A percentile compares a stretch with the other conserved stretches of the same genome.
These are phyloP conservation scores for Candida peoriensis DNA, from an alignment of 805 yeast genomes.

Conservation along the genomic window DNA sequence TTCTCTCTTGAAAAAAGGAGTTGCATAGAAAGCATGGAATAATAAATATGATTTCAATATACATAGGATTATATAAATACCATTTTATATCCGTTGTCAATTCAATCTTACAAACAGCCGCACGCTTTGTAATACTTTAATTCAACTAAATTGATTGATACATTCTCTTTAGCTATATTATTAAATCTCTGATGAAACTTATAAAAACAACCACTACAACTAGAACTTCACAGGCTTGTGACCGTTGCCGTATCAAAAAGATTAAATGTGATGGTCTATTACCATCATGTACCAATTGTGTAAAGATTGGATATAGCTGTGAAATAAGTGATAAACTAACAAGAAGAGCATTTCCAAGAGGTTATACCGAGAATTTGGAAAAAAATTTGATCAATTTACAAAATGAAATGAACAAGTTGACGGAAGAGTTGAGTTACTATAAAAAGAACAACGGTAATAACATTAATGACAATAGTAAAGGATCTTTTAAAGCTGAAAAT, in stretches of 20 bases:
- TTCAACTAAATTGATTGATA: too few species aligned
- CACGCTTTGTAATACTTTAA: too few species aligned
- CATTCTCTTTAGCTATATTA: not conserved
- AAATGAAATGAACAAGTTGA: slow-evolving; percentile 41
- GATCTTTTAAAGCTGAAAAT: not conserved
- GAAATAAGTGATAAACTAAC: slow-evolving; percentile 69
- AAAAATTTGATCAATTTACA: slow-evolving; percentile 56
- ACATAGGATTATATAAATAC: too few species aligned
- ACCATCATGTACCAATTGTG: slow-evolving; percentile 65
- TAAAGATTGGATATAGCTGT: slow-evolving; percentile 60
- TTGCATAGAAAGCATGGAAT: too few species aligned
- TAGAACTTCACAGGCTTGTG: slow-evolving; percentile 76
- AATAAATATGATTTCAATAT: too few species aligned
- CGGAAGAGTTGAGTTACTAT: slow-evolving; percentile 28
- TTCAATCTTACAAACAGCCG: too few species aligned
- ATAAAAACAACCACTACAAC: slow-evolving; percentile 26
- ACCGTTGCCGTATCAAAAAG: slow-evolving; percentile 71
- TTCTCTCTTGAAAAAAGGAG: too few species aligned
- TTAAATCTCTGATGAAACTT: slow-evolving; percentile 20
- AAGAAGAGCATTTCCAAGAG: slow-evolving; percentile 74
- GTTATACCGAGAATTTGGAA: slow-evolving; percentile 74
- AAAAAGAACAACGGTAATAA: slow-evolving; percentile 8
- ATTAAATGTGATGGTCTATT: slow-evolving; percentile 70
- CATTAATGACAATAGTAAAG: not conserved
- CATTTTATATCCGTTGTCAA: too few species aligned